Conservation (phyloP, 768 basidiomycete genomes). For the Agaricus subrufescens region DNA sequence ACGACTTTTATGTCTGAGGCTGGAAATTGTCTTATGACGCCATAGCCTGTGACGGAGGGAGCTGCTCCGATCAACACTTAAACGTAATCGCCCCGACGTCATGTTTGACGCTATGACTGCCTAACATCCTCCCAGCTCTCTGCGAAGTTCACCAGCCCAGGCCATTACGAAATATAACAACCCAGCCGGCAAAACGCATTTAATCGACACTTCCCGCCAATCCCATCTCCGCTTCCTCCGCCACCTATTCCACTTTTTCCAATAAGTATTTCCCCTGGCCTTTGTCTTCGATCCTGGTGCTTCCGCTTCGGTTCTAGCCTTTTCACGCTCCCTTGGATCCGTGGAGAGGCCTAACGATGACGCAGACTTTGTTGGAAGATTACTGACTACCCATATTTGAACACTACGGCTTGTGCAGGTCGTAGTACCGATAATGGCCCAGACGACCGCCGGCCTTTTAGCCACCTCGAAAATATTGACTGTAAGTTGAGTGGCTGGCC, state of each 20-base stretch:
- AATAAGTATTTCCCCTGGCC: slow-evolving; percentile 3
- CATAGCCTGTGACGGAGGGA: neutral
- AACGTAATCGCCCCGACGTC: neutral
- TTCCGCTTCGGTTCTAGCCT: slow-evolving; percentile 8
- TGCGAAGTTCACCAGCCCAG: slow-evolving; percentile 55
- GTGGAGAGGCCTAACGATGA: neutral
- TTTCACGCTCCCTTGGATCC: neutral
- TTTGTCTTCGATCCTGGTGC: neutral
- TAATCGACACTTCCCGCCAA: slow-evolving; percentile 66
- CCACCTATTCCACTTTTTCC: slow-evolving; percentile 32
- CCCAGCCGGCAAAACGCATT: slow-evolving; percentile 72
- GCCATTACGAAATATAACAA: slow-evolving; percentile 77
- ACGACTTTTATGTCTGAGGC: neutral
- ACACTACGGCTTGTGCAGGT: slow-evolving; percentile 80
- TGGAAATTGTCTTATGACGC: slow-evolving; percentile 4
- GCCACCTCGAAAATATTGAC: slow-evolving; percentile 67
- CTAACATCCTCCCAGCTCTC: slow-evolving; percentile 32
- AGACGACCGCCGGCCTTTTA: slow-evolving; percentile 75
- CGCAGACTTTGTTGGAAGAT: slow-evolving; percentile 44
- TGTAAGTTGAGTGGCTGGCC: slow-evolving; percentile 89
- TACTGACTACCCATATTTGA: slow-evolving; percentile 95
- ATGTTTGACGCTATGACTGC: neutral
- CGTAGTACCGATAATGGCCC: slow-evolving; percentile 88
- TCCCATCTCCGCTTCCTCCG: slow-evolving; percentile 57
- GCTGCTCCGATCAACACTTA: too few relatives aligned